Conservation (phyloP, 352 stramenopile genomes). For the Phytopythium boreale region DNA sequence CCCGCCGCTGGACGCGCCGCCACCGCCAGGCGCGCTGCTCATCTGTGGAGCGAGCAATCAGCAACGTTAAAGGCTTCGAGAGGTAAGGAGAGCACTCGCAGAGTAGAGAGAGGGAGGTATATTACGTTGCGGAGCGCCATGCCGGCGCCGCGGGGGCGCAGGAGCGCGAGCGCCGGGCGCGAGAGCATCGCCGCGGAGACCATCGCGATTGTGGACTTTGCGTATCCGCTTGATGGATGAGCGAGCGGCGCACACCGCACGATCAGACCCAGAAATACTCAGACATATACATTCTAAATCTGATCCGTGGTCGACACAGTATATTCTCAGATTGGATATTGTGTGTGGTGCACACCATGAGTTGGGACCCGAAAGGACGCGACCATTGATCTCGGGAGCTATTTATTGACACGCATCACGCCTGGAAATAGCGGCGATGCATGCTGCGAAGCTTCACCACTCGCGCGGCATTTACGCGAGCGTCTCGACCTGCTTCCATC, state of each 20-base stretch:
- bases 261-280: background rate
- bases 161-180: constrained; percentile 17
- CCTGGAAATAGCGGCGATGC: background rate
- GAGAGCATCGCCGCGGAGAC: constrained; percentile 9
- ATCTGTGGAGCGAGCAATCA: background rate
- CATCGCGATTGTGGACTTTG: background rate
- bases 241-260: background rate
- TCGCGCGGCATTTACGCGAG: too few species aligned
- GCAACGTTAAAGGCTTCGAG: background rate
- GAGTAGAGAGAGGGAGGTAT: background rate
- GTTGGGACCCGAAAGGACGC: too few species aligned
- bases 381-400: background rate
- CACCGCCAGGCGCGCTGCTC: constrained; percentile 11
- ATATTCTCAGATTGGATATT: background rate
- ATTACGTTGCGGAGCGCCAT: constrained; percentile 8
- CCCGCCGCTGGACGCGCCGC: constrained; percentile 8
- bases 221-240: constrained; percentile 2
- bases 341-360: background rate
- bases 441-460: too few species aligned
- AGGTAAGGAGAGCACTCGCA: background rate
- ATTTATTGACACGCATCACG: background rate
- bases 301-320: too few species aligned
- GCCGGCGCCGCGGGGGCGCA: constrained; percentile 7
- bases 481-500: background rate
- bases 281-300: too few species aligned